Base-by-base conservation (phyloP, 2,329 filamentous ascomycete genomes). In the Fusarium sp. region DNA sequence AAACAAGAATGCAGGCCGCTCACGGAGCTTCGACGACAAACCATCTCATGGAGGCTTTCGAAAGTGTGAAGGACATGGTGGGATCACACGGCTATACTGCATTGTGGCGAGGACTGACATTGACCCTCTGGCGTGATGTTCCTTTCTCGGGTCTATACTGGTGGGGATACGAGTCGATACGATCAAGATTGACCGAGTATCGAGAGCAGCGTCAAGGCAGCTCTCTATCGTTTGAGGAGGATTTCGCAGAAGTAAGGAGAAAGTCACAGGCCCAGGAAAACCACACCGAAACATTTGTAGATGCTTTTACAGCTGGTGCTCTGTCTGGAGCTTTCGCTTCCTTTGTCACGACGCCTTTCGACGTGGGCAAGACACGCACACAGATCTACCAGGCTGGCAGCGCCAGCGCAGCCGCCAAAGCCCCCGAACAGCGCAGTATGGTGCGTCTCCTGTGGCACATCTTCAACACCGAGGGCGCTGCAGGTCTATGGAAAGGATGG, bases 91-190 rank as follows among this genome's bases (percentile, higher is more conserved):
- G 96, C 4, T 93, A 96, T 71, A 85, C 85, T 2, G 93, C 94
- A 3, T 82, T 99, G 0, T 99, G 96, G 96, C 87, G 95, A 57
- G 96, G 96, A 0, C 81, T 99, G 56, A 94, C 91, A 0, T 82
- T 99, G 72, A 98, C 95, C 0, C 86, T 99, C 59, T 99, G 96
- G 96, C 87, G 96, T 67, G 96, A 99, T 76, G 96, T 98, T 1
- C 96, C 96, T 0, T 99, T 99, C 75, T 98, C 95, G 1, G 96
- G 92, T 5, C 87, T 99, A 44, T 99, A 99, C 82, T 99, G 96
- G 96, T 96, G 92, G 89, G 95, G 96, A 14, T 99, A 99, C 77
- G 96, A 99, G 81, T 89, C 87, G 19, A 90, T 95, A 56, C 89
- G 94, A 53, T 88, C 89, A 23, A 81, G 82, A 52, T 80, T 98